These are phyloP conservation scores for Cystofilobasidium macerans DNA, from an alignment of 768 basidiomycete species.

Conservation along the genomic window DNA sequence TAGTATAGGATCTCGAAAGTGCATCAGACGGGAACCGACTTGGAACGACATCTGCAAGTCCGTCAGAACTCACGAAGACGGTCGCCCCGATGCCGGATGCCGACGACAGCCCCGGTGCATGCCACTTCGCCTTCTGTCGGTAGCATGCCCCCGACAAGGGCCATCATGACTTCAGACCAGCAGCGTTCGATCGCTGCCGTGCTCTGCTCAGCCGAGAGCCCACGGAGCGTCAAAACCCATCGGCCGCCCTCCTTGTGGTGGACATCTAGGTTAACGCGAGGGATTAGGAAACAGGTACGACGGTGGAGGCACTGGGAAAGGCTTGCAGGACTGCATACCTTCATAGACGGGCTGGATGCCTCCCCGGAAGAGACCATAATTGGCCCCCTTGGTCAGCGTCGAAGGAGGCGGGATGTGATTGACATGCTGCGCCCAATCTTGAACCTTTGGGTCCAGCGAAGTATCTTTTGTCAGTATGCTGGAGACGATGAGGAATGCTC, in stretches of 20 bases:
- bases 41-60: no score
- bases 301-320: no score
- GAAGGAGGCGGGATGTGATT: background rate
- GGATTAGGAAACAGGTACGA: background rate
- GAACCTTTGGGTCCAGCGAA: background rate
- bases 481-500: no score
- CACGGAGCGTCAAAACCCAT: background rate
- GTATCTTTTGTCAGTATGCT: no score
- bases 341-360: conserved; percentile 1
- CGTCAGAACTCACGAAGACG: background rate
- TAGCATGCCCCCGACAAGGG: background rate
- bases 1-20: background rate
- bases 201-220: background rate
- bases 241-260: background rate
- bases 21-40: no score
- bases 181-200: background rate
- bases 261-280: no score
- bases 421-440: background rate
- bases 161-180: background rate
- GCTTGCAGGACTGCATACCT: no score
- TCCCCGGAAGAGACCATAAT: background rate
- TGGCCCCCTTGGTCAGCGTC: background rate
- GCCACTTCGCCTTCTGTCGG: background rate
- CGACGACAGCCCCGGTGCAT: background rate
- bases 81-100: background rate